Conservation (phyloP, 305 asterid species). For the Withania somnifera region DNA sequence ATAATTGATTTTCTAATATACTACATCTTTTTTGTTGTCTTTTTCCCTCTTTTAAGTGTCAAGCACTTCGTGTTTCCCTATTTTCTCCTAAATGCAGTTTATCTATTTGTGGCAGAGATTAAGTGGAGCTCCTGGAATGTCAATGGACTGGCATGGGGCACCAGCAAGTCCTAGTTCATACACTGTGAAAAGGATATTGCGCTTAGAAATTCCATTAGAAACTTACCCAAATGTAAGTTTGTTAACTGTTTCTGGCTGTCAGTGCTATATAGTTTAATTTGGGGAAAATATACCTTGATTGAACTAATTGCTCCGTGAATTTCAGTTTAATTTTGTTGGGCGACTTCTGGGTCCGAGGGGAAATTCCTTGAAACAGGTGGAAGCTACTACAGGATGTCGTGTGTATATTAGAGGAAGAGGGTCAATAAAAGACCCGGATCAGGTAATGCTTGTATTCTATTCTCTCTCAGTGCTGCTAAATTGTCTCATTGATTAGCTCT, state of each 20-base stretch:
- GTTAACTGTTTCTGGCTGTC: neutral
- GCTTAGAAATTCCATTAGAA: conserved; percentile 85
- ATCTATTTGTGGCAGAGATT: conserved; percentile 43
- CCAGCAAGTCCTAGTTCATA: conserved; percentile 94
- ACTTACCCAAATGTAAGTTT: conserved; percentile 66
- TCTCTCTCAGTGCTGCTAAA: neutral
- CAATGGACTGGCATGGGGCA: conserved; percentile 99
- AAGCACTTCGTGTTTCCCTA: neutral
- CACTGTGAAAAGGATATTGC: conserved; percentile 77
- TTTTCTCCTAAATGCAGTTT: neutral
- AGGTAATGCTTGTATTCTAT: conserved; percentile 4
- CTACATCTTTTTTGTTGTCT: neutral
- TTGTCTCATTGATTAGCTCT: conserved; percentile 1
- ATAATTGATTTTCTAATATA: neutral
- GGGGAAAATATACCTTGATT: neutral
- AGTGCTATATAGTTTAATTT: neutral
- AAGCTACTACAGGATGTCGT: conserved; percentile 20
- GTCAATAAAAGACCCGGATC: conserved; percentile 13
- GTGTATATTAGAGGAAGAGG: conserved; percentile 20
- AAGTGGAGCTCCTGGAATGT: conserved; percentile 71
- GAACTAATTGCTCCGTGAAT: neutral
- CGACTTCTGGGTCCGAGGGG: conserved; percentile 23
- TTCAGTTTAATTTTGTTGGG: conserved; percentile 21
- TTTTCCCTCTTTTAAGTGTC: neutral
- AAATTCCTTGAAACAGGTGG: conserved; percentile 20